Base-by-base conservation (phyloP, 345 rosid species). In the Carallia brachiata region DNA sequence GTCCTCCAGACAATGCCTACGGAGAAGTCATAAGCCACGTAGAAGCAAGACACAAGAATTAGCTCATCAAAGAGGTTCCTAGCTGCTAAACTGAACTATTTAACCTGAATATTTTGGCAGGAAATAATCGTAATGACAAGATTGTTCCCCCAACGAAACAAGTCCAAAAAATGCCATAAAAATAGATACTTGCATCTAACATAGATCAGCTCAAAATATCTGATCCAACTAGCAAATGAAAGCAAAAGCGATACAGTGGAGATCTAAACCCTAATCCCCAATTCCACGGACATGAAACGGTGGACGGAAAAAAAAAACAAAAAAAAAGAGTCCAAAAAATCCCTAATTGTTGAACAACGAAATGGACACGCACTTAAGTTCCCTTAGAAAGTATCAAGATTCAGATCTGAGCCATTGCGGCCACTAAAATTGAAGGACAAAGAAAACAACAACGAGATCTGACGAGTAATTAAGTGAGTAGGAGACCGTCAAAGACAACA, bases 361-460 rank as follows among this genome's bases (percentile, higher is more conserved):
- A 65, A 8, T 13, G 28, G 7, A 40, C 52, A 44, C 36, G 27
- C 13, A 23, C 19, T 59, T 13, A 1, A 32, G 50, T 44, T 44
- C 17, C 15, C 50, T 44, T 17, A 4, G 19, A 28, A 10, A 61
- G 34, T 34, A n/a, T 30, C 12, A 27, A 1, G 66, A 66, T 16
- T 74, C 34, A 80, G 86, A 83, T 83, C 86, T 53, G 74, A 70
- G 56, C 17, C 64, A 64, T 10, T 53, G 39, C 2, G 1, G 28
- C 56, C 31, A 32, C 17, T 1, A 62, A 69, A 62, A 31, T 54
- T 63, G 50, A 44, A 2, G 50, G 16, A 12, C 3, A 40, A 10
- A 23, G 27, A 55, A 55, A 55, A 56, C 31, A 30, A 19, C 15
- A n/a, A 28, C 77, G 67, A 73, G 85, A 83, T 81, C 88, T 76